Evolutionary conservation across 2,329 filamentous ascomycete genomes (phyloP), one percentile per base, ranked within the genome.

Genomic region (Clarireedia sp.): DNA sequence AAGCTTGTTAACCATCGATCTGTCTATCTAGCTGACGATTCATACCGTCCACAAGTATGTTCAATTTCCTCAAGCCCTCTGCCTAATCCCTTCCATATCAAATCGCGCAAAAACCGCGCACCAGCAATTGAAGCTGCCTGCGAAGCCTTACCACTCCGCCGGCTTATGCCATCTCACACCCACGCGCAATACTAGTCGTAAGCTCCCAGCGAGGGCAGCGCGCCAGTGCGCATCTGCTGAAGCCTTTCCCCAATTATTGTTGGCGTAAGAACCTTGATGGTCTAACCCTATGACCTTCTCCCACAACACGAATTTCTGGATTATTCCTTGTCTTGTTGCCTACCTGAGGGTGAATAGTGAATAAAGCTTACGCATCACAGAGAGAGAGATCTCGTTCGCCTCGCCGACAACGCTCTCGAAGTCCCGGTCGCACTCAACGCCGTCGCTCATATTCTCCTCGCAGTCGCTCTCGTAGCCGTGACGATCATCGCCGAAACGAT

Each of bases 341-440:
- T 41, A 41, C 41, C 33, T 55, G 24, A 62, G 59, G 63, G 57
- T 63, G 55, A 61, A 59, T 63, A 63, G 57, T 63, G 55, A 61
- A 59, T 63, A 63, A 68, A 54, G 65, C 67, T 69, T 64, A 70
- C 66, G 61, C 61, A 57, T 64, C 59, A 63, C 78, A 92, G 88
- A 88, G 89, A 73, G 89, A 95, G 83, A 87, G 85, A 76, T 81
- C 82, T 72, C 85, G 90, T 74, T 95, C 90, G 68, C 87, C 89
- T 76, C 89, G 87, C 68, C 86, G 90, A 74, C 95, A 89, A 76
- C 55, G 55, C 43, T 58, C 56, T 41, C 57, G 57, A 4, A 59
- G 57, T 45, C 89, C 86, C 66, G 82, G 83, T 69, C 84, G 79
- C 60, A 77, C 78, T 60, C 74, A 81, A 68, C 82, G 80, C 68